These are phyloP conservation scores for Ogataea nakhonphanomensis DNA, from an alignment of 805 yeast genomes.

Conservation along the genomic window DNA sequence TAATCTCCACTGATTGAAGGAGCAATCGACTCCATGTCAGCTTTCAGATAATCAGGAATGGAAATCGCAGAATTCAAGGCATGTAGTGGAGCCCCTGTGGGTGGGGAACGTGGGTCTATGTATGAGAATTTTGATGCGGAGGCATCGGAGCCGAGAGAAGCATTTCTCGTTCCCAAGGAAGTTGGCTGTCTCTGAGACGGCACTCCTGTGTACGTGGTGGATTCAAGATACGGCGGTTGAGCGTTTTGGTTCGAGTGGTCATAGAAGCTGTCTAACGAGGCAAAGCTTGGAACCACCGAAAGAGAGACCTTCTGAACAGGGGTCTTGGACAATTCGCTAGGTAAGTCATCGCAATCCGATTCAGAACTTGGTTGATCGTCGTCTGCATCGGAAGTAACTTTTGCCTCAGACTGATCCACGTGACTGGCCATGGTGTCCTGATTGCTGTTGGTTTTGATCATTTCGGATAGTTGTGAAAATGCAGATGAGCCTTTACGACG, in stretches of 20 bases:
- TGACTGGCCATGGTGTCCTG: conserved; percentile 3
- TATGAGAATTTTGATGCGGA: conserved; percentile 5
- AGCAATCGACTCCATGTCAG: conserved; percentile 23
- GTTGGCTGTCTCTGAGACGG: conserved; percentile 14
- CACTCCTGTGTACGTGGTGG: conserved; percentile 5
- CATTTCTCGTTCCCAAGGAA: conserved; percentile 3
- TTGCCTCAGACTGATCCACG: conserved; percentile 13
- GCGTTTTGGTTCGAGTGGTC: conserved; percentile 22
- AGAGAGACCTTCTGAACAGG: conserved; percentile 23
- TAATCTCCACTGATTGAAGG: conserved; percentile 19
- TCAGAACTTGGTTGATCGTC: background rate
- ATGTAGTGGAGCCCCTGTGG: conserved; percentile 10
- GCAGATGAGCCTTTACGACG: conserved; percentile 19
- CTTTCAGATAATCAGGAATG: conserved; percentile 22
- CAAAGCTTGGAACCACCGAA: conserved; percentile 72
- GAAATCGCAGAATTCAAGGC: conserved; percentile 25
- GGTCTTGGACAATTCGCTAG: background rate
- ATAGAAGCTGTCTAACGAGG: conserved; percentile 69
- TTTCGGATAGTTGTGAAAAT: conserved; percentile 19
- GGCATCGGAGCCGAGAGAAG: conserved; percentile 5
- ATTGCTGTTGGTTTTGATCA: conserved; percentile 15
- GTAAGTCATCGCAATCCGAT: conserved; percentile 24
- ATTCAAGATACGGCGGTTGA: background rate
- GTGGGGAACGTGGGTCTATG: background rate
- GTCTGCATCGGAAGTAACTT: conserved; percentile 10